Evolutionary conservation across 1,139 yeast species (phyloP).

Genomic region (Hansenula sp.): DNA sequence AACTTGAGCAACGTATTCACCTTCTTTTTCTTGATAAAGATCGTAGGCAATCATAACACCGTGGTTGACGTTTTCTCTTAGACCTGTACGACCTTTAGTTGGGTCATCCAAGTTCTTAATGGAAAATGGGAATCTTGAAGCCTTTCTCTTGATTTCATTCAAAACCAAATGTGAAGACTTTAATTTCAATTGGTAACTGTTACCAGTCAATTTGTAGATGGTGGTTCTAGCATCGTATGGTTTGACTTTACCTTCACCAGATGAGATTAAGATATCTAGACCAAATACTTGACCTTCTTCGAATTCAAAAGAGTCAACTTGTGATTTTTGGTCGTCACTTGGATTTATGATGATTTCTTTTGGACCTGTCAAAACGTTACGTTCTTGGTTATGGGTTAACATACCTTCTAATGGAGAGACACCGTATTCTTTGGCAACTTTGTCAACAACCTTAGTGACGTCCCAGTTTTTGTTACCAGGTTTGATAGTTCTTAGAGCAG

Average conservation of each 20-base stretch:
- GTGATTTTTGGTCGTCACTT: constrained; percentile 59
- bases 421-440: constrained; percentile 60
- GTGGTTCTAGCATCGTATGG: constrained; percentile 61
- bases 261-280: constrained; percentile 64
- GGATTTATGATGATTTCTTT: constrained; percentile 80
- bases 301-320: constrained; percentile 61
- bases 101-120: constrained; percentile 66
- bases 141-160: constrained; percentile 62
- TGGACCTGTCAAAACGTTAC: constrained; percentile 69
- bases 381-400: constrained; percentile 71
- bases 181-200: constrained; percentile 65
- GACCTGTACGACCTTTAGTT: constrained; percentile 71
- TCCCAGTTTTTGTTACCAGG: constrained; percentile 76
- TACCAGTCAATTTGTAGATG: constrained; percentile 70
- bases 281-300: constrained; percentile 81
- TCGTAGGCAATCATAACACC: constrained; percentile 68
- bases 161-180: constrained; percentile 68
- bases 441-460: constrained; percentile 63
- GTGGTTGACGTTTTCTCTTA: constrained; percentile 71
- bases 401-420: constrained; percentile 70
- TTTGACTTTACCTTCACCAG: constrained; percentile 68
- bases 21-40: constrained; percentile 65
- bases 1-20: constrained; percentile 66
- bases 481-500: constrained; percentile 68
- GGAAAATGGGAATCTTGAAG: constrained; percentile 71